Conservation (phyloP, 2,329 filamentous ascomycete genomes). For the Hirsutella rhossiliensis region DNA sequence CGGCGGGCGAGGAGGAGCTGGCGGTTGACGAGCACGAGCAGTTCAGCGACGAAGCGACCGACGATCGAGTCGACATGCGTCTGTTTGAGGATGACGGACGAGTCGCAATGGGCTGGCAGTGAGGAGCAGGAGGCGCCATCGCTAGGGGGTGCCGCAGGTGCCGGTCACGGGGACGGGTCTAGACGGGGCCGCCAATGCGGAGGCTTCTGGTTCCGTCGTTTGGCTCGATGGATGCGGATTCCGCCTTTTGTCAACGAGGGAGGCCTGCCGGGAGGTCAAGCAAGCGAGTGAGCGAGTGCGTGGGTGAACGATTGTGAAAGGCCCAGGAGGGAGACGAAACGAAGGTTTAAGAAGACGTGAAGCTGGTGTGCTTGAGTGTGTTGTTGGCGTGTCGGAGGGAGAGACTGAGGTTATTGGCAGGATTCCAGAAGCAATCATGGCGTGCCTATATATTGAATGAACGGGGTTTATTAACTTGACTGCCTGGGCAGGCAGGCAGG, state of each 20-base stretch:
- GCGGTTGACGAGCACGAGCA: conserved; percentile 22
- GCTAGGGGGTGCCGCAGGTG: background rate
- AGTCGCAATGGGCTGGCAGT: background rate
- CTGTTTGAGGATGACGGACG: background rate
- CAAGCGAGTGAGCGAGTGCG: no score
- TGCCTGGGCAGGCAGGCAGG: no score
- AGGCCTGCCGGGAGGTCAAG: no score
- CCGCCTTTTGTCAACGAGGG: no score
- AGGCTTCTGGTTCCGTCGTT: no score
- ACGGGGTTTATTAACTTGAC: background rate
- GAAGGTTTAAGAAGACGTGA: background rate
- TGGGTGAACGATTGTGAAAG: no score
- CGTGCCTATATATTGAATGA: background rate
- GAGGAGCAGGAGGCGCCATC: background rate
- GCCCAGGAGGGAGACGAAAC: background rate
- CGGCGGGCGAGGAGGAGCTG: conserved; percentile 27
- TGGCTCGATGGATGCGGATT: no score
- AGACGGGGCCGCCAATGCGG: no score
- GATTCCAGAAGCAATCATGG: background rate
- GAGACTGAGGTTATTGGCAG: background rate
- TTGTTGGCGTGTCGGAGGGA: background rate
- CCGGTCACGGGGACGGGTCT: background rate
- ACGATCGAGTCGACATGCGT: conserved; percentile 33
- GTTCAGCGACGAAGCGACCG: conserved; percentile 23
- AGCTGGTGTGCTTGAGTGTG: background rate